Evolutionary conservation across 225 moss, liverwort and hornwort species (phyloP), one percentile per base, ranked within the genome.

Genomic region (Pseudoscleropodium purum): DNA sequence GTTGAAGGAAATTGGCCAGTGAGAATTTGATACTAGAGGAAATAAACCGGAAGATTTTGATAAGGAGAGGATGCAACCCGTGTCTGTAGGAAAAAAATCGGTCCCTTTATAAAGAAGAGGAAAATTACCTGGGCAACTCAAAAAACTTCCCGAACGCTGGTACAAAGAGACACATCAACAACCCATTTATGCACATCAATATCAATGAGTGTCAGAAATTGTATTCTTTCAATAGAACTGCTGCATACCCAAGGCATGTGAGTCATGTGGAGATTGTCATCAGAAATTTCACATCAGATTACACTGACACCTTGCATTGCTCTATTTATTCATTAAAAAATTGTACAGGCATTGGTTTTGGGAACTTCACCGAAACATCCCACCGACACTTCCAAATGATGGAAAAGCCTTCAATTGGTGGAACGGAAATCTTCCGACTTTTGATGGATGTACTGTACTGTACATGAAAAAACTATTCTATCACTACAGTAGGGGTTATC

Each of bases 361-460:
- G 88, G 91, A 95, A 87, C n/a, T 93, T 75, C 92, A 93, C 75
- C 87, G 66, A 67, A 93, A 91, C 88, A 67, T 88, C 91, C 92
- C 75, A 92, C 73, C 45, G 13, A 86, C 75, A 62, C 13, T 86
- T 86, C 63, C 63, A 27, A 75, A 74, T 16, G 25, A 47, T 20
- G 60, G 45, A 81, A 39, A 76, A 51, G 61, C 51, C 77, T 82
- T n/a, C 76, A 51, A 59, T 70, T 62, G 62, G 62, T 84, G 87
- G 59, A 75, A 37, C 54, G 54, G 82, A 47, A 23, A 84, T 18
- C 63, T 88, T 64, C 23, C 18, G 47, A 43, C 49, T 88, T n/a
- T 39, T 65, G 74, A 59, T 75, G 21, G 54, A 64, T 30, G 26
- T 59, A 59, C 47, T 47, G 47, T 47, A 47, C 45, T 45, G 45